Percentiles rank a stretch among this genome's conserved stretches.
phyloP scores from a whole-genome alignment of 2,329 filamentous ascomycete species.

The Colletotrichum sp. region DNA sequence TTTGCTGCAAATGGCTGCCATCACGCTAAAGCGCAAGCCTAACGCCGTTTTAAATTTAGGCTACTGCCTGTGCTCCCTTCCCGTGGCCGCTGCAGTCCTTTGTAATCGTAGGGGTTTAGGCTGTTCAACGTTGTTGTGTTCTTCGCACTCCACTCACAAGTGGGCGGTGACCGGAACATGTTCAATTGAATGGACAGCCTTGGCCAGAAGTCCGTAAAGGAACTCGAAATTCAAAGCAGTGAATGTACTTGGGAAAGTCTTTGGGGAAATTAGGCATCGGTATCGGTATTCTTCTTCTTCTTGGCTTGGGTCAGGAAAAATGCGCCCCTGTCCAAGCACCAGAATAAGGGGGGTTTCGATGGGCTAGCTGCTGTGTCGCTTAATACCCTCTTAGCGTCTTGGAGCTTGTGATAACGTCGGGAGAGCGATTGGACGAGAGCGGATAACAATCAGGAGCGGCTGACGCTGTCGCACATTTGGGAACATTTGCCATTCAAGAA shows the following conservation, averaged over 20 bases:
- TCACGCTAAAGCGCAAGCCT: background rate
- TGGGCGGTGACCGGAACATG: rapidly evolving
- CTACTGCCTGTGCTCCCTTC: background rate
- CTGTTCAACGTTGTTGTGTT: background rate
- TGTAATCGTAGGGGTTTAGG: background rate
- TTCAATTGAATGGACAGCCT: background rate
- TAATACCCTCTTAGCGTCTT: background rate
- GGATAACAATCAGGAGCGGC: background rate
- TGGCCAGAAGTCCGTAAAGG: rapidly evolving
- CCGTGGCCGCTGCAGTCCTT: background rate
- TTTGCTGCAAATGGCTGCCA: background rate
- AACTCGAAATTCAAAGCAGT: background rate
- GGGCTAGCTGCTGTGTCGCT: background rate
- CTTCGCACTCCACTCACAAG: background rate
- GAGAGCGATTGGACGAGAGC: background rate
- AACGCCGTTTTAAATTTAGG: background rate
- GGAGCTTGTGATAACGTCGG: background rate
- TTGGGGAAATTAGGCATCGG: background rate
- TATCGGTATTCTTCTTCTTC: background rate
- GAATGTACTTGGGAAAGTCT: background rate
- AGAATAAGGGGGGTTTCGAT: background rate
- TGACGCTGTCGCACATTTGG: background rate
- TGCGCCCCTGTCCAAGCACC: background rate
- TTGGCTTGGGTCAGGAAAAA: background rate
- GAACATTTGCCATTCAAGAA: background rate